Evolutionary conservation across 2,329 filamentous ascomycete genomes (phyloP).

Genomic region (Geosmithia morbida): DNA sequence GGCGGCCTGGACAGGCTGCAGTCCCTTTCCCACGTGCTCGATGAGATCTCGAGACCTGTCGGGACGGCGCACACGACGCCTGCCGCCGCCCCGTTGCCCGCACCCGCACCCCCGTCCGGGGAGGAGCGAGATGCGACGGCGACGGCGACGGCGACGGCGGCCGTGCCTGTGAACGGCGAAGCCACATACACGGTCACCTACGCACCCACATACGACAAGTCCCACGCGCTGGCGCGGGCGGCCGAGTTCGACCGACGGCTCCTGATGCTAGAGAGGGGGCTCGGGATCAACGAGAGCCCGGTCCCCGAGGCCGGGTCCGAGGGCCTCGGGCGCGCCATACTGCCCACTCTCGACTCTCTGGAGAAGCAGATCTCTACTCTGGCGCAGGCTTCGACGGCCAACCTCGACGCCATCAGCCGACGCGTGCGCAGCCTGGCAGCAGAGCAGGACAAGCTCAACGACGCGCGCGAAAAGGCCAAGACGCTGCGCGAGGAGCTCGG

Average conservation of each 20-base stretch:
- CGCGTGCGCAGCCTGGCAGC: constrained; percentile 55
- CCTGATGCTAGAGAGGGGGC: constrained; percentile 59
- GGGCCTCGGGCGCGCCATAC: constrained; percentile 50
- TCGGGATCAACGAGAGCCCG: constrained; percentile 62
- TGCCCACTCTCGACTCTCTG: constrained; percentile 69
- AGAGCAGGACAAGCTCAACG: constrained; percentile 59
- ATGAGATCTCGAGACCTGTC: constrained; percentile 38
- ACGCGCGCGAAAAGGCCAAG: constrained; percentile 48
- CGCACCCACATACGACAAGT: constrained; percentile 49
- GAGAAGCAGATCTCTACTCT: constrained; percentile 70
- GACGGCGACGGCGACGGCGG: background rate
- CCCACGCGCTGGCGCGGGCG: constrained; percentile 61
- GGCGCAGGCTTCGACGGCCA: constrained; percentile 55
- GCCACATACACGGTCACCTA: constrained; percentile 52
- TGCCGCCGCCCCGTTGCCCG: background rate
- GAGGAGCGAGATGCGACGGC: background rate
- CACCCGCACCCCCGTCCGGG: background rate
- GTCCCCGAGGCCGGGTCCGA: constrained; percentile 47
- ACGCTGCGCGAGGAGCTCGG: constrained; percentile 44
- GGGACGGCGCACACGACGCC: background rate
- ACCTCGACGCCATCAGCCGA: constrained; percentile 57
- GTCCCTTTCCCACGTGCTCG: constrained; percentile 57
- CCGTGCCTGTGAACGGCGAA: constrained; percentile 2
- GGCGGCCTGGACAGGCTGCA: constrained; percentile 27
- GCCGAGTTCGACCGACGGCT: constrained; percentile 82